Percentiles rank a stretch among this genome's conserved stretches.
These are phyloP conservation scores for Diaporthe sp. DNA, from an alignment of 2,329 filamentous ascomycete genomes.

Conservation along the genomic window DNA sequence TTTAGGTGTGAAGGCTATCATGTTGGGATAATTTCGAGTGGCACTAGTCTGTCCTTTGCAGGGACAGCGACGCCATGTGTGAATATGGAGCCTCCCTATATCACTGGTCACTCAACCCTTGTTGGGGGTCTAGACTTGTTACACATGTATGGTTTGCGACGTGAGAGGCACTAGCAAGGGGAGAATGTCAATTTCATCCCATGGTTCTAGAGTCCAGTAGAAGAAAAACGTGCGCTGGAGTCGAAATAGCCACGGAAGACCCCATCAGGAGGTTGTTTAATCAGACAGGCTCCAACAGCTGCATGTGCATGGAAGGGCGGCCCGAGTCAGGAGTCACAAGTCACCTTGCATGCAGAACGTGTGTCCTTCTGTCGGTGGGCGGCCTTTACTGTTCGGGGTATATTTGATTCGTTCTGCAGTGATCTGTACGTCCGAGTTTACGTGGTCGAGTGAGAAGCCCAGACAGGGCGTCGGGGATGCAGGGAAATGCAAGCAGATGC, in stretches of 20 bases:
- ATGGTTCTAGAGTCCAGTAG: not conserved
- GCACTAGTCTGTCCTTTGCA: not conserved
- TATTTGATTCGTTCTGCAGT: not conserved
- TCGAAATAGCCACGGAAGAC: not conserved
- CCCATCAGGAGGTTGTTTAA: not conserved
- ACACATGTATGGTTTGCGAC: no score
- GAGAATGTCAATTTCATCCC: no score
- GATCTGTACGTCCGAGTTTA: conserved; percentile 13
- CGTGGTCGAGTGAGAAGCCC: conserved; percentile 31
- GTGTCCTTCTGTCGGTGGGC: not conserved
- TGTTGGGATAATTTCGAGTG: not conserved
- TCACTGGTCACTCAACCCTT: not conserved
- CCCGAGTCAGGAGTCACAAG: conserved; percentile 13
- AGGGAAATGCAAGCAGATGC: not conserved
- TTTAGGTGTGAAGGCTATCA: not conserved
- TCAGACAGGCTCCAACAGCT: not conserved
- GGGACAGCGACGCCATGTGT: not conserved
- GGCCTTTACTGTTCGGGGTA: no score
- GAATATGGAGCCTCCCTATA: not conserved
- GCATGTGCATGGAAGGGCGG: not conserved
- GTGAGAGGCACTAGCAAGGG: no score
- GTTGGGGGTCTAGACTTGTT: no score
- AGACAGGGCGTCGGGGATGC: not conserved
- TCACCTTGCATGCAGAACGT: conserved; percentile 27
- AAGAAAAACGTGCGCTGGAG: not conserved